These are phyloP conservation scores for Crucibulum laeve DNA, from an alignment of 768 basidiomycete species.

Conservation along the genomic window DNA sequence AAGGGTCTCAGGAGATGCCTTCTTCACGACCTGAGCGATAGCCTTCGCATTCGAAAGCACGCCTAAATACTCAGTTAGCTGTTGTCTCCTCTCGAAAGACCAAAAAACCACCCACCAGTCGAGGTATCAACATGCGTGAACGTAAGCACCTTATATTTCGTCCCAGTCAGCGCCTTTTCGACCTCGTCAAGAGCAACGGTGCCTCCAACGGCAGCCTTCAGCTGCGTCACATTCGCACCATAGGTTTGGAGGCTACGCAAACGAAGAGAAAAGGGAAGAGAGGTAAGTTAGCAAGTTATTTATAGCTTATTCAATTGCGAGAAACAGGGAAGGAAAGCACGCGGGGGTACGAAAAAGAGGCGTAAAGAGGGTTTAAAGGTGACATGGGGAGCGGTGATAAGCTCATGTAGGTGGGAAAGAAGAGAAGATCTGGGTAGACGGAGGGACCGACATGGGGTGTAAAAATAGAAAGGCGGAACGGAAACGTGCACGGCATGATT, in stretches of 20 bases:
- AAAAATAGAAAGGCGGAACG: too few species aligned
- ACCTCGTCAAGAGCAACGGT: constrained; percentile 58
- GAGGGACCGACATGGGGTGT: too few species aligned
- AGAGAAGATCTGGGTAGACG: too few species aligned
- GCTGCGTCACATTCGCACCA: constrained; percentile 81
- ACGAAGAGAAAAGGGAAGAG: not conserved
- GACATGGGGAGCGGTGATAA: too few species aligned
- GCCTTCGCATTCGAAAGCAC: constrained; percentile 83
- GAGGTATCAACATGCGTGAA: constrained; percentile 97
- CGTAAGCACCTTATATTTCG: constrained; percentile 85
- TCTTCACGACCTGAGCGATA: constrained; percentile 67
- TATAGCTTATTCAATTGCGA: too few species aligned
- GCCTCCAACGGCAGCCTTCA: constrained; percentile 82
- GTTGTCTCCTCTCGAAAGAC: not conserved
- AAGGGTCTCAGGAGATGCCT: constrained; percentile 81
- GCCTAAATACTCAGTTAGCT: constrained; percentile 30
- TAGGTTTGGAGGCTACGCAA: constrained; percentile 73
- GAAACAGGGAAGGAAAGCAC: too few species aligned
- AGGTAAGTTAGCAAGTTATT: too few species aligned
- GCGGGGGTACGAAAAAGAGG: too few species aligned
- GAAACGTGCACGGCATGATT: too few species aligned
- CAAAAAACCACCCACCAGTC: constrained; percentile 44
- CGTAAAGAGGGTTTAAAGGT: too few species aligned
- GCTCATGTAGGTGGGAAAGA: too few species aligned
- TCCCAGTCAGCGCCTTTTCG: constrained; percentile 64